Percentiles rank a stretch among this genome's conserved stretches.
Evolutionary conservation across 2,329 filamentous ascomycete species (phyloP).

Genomic region (Trichothecium roseum): DNA sequence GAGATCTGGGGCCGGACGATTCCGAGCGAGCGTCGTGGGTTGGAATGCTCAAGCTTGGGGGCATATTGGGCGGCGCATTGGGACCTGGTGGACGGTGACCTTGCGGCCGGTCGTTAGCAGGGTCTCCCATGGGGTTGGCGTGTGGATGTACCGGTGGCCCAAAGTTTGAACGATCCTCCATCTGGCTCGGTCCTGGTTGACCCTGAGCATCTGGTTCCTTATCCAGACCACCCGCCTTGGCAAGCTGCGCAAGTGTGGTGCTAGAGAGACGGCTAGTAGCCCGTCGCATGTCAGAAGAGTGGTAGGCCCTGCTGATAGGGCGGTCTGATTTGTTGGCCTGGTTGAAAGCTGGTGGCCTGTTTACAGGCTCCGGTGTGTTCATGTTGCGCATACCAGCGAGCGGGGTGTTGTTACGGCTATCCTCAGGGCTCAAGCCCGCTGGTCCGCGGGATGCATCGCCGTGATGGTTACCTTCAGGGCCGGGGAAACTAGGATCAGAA

Average conservation of each 20-base stretch:
- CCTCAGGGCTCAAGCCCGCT: constrained; percentile 37
- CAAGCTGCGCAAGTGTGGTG: constrained; percentile 71
- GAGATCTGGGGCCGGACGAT: constrained; percentile 31
- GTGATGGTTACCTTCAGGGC: not conserved
- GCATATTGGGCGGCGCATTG: constrained; percentile 23
- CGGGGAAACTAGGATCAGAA: constrained; percentile 29
- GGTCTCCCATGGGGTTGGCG: constrained; percentile 37
- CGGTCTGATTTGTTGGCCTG: constrained; percentile 58
- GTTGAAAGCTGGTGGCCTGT: constrained; percentile 66
- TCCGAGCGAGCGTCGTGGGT: constrained; percentile 27
- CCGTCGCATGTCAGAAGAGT: constrained; percentile 66
- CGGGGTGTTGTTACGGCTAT: constrained; percentile 25
- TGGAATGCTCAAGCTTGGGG: constrained; percentile 29
- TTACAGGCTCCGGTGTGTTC: constrained; percentile 65
- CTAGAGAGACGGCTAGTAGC: constrained; percentile 78
- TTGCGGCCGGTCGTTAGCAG: constrained; percentile 47
- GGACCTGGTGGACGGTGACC: constrained; percentile 31
- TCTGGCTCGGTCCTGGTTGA: constrained; percentile 18
- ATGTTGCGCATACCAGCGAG: constrained; percentile 44
- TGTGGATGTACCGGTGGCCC: constrained; percentile 41
- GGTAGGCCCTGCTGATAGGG: constrained; percentile 57
- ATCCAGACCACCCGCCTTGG: constrained; percentile 51
- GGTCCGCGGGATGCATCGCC: constrained; percentile 14
- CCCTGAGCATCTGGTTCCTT: constrained; percentile 20
- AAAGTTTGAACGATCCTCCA: constrained; percentile 20